Percentiles rank a stretch among this genome's conserved stretches.
These are phyloP conservation scores for Baorangia bicolor DNA, from an alignment of 768 basidiomycete species.

Conservation along the genomic window DNA sequence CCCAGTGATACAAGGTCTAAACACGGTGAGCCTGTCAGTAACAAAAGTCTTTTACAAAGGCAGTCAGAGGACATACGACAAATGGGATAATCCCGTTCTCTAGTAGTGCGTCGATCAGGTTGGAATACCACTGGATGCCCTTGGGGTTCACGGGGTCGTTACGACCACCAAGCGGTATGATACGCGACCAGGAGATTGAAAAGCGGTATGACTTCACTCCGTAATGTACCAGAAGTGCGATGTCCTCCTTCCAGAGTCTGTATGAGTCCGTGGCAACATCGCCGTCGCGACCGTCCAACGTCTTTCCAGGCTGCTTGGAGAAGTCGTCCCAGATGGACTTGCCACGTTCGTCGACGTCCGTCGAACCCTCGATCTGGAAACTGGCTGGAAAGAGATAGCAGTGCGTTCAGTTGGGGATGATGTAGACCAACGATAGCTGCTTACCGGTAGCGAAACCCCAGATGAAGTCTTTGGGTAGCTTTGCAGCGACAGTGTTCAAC, in stretches of 20 bases:
- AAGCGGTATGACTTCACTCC: constrained; percentile 76
- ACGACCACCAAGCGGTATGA: constrained; percentile 72
- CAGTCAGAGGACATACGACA: constrained; percentile 44
- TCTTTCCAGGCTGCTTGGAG: constrained; percentile 63
- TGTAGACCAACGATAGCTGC: constrained; percentile 19
- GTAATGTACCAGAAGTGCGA: constrained; percentile 58
- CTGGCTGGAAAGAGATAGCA: constrained; percentile 40
- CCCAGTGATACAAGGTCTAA: constrained; percentile 77
- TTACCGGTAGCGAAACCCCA: constrained; percentile 73
- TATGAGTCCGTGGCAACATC: constrained; percentile 75
- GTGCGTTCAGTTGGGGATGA: not conserved
- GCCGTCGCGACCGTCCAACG: constrained; percentile 62
- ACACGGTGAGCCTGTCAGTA: not conserved
- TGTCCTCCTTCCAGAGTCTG: constrained; percentile 64
- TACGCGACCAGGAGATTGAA: constrained; percentile 72
- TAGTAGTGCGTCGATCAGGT: constrained; percentile 66
- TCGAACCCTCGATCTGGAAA: constrained; percentile 76
- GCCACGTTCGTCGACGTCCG: constrained; percentile 57
- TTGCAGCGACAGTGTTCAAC: constrained; percentile 35
- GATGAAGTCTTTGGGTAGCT: constrained; percentile 59
- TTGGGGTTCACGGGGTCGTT: constrained; percentile 69
- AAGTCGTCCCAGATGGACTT: constrained; percentile 79
- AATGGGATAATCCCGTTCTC: constrained; percentile 65
- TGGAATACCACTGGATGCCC: constrained; percentile 69
- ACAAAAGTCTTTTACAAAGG: not conserved